Percentiles rank a stretch among this genome's conserved stretches.
Evolutionary conservation across 2,329 filamentous ascomycete genomes (phyloP).

Genomic region (Colletotrichum sp.): DNA sequence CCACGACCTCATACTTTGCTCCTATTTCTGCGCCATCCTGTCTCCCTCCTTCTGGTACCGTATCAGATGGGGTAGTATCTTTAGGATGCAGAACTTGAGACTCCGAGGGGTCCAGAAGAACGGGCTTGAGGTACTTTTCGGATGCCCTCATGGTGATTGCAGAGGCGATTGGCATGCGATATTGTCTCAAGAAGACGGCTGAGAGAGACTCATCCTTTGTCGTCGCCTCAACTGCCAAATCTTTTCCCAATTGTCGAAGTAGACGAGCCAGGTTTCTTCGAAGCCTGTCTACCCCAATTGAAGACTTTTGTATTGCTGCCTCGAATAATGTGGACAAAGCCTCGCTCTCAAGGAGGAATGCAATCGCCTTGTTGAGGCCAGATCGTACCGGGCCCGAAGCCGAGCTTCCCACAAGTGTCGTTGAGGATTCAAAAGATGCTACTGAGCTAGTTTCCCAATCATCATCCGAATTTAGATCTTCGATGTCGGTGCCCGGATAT

Average conservation of each 20-base stretch:
- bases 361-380: not conserved
- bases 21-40: not conserved
- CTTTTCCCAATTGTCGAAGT: not conserved
- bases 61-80: rapidly evolving
- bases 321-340: not conserved
- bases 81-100: not conserved
- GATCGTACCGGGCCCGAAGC: not conserved
- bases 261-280: not conserved
- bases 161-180: not conserved
- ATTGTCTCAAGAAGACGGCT: not conserved
- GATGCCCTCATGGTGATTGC: not conserved
- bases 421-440: not conserved
- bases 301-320: rapidly evolving
- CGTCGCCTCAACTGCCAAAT: not conserved
- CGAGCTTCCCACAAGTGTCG: not conserved
- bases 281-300: not conserved
- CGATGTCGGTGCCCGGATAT: too few species aligned
- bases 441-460: not conserved
- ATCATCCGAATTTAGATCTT: too few species aligned
- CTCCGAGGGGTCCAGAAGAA: not conserved
- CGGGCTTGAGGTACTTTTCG: not conserved
- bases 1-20: not conserved
- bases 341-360: not conserved
- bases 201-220: not conserved
- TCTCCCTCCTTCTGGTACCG: rapidly evolving